phyloP scores from a whole-genome alignment of 495 filamentous ascomycete genomes.

The Penicillium parvum region DNA sequence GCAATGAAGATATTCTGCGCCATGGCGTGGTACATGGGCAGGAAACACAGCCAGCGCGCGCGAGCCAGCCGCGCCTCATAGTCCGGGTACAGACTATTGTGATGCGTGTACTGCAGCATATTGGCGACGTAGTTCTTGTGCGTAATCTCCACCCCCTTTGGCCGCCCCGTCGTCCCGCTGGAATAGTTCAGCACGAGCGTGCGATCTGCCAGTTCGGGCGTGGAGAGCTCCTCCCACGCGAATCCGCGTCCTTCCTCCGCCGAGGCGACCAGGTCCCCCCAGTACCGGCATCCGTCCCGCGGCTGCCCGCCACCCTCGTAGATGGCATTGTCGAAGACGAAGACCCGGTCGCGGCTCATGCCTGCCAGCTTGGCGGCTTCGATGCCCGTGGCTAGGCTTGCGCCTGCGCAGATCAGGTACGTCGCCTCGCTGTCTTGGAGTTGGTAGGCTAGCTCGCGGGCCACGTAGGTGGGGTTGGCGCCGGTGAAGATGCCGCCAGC shows the following conservation, averaged over 20 bases:
- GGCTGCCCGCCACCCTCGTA: conserved; percentile 36
- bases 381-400: conserved; percentile 39
- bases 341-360: conserved; percentile 36
- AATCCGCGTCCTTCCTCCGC: conserved; percentile 40
- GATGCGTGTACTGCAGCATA: conserved; percentile 51
- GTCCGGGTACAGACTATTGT: conserved; percentile 44
- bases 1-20: conserved; percentile 49
- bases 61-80: conserved; percentile 32
- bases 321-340: conserved; percentile 46
- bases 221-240: conserved; percentile 38
- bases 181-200: conserved; percentile 66
- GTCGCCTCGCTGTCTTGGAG: conserved; percentile 63
- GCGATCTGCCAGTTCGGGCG: conserved; percentile 32
- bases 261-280: conserved; percentile 45
- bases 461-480: conserved; percentile 71
- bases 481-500: conserved; percentile 77
- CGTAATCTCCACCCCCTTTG: conserved; percentile 78
- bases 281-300: conserved; percentile 43
- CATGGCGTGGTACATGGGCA: conserved; percentile 73
- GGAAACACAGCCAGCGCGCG: conserved; percentile 51
- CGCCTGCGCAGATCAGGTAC: conserved; percentile 56
- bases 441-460: conserved; percentile 69
- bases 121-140: conserved; percentile 72
- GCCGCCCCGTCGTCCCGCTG: conserved; percentile 74
- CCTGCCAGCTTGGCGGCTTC: conserved; percentile 41